Evolutionary conservation across 495 filamentous ascomycete genomes (phyloP), one percentile per base, ranked within the genome.

Genomic region (Neurospora sp.): DNA sequence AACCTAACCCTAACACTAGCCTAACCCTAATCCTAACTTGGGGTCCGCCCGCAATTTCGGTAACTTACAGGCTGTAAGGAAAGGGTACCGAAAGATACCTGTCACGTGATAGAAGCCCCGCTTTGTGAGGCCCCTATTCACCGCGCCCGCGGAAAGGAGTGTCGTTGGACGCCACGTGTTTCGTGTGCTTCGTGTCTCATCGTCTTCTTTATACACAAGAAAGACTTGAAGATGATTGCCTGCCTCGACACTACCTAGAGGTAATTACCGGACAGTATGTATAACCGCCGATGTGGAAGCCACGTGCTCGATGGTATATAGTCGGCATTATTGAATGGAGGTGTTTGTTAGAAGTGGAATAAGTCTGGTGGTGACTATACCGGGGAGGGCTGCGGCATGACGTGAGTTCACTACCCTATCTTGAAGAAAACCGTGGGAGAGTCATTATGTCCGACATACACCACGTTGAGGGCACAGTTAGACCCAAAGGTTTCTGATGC

Each of bases 141-240:
- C n/a, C n/a, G n/a, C n/a, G 27, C 2, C 11, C 31, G 49, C 20
- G 23, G 54, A 62, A 31, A 31, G 10, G 12, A 37, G 73, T 54
- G 69, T 71, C 73, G 73, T 74, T 74, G 73, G 73, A 71, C 73
- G 73, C 73, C 73, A 74, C 73, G 73, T 74, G 69, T 72, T 74
- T 72, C 73, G 73, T 74, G 40, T 71, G 70, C 39, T 41, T 40
- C 27, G 72, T 62, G 54, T 62, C 23, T 31, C 14, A 16, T 62
- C 12, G 23, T 62, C 54, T 31, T 62, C 54, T 31, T 31, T 62
- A 16, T 31, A 12, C 3, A 20, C 39, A 40, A 14, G 39, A 44
- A 8, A 54, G 4, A 0, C 10, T 54, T 54, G 46, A 54, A 23
- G 20, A 54, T 54, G 20, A 23, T 54, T 54, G 46, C 39, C 39